phyloP scores from a whole-genome alignment of 2,329 filamentous ascomycete species.

The Seiridium cupressi region DNA sequence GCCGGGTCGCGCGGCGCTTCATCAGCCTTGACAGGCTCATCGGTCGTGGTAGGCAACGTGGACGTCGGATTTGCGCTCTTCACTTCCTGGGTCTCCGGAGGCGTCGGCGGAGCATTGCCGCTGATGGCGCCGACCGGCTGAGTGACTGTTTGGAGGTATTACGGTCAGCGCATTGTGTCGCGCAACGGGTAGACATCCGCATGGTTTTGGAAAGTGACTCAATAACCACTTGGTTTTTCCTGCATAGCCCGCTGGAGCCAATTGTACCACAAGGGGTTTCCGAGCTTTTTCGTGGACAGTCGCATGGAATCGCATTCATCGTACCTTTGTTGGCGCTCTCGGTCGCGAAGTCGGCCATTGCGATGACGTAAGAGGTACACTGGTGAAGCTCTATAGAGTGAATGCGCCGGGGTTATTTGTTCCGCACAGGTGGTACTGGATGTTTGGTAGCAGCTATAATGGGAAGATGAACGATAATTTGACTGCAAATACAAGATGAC shows the following conservation, averaged over 20 bases:
- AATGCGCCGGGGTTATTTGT: neutral
- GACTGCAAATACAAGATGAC: neutral
- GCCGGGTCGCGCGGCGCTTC: neutral
- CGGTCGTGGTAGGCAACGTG: slow-evolving; percentile 11
- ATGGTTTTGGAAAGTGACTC: neutral
- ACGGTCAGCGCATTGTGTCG: slow-evolving; percentile 2
- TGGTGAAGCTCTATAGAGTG: slow-evolving; percentile 7
- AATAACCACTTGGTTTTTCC: neutral
- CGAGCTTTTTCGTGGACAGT: neutral
- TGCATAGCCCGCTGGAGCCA: neutral
- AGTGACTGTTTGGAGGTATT: neutral
- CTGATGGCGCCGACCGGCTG: slow-evolving; percentile 5
- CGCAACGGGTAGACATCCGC: neutral
- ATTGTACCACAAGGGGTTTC: neutral
- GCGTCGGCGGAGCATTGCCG: slow-evolving; percentile 11
- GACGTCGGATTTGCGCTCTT: slow-evolving; percentile 17
- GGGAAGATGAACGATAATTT: neutral
- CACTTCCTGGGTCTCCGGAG: slow-evolving; percentile 15
- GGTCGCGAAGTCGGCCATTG: slow-evolving; percentile 10
- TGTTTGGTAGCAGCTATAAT: neutral
- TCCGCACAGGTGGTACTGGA: neutral
- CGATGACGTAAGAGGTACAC: slow-evolving; percentile 12
- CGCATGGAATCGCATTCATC: neutral
- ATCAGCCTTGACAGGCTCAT: slow-evolving; percentile 18
- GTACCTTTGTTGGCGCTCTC: slow-evolving; percentile 11